Evolutionary conservation across 805 yeast species (phyloP).

Genomic region (Kuraishia capsulata): DNA sequence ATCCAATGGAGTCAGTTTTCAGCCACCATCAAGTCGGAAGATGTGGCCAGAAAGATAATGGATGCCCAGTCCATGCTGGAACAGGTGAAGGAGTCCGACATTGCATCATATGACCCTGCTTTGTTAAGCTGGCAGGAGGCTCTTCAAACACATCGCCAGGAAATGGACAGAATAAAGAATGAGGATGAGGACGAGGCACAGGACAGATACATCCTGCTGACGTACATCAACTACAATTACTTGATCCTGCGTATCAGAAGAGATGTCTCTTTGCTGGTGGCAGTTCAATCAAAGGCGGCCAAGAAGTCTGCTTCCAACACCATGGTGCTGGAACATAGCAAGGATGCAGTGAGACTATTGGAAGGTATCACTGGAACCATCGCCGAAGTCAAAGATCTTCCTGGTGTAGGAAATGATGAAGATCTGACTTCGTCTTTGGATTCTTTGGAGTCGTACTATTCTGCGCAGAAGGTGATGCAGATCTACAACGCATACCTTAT

Average conservation of each 20-base stretch:
- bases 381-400: constrained; percentile 61
- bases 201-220: constrained; percentile 62
- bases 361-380: constrained; percentile 44
- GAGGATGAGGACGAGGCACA: constrained; percentile 49
- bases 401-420: constrained; percentile 88
- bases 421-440: constrained; percentile 47
- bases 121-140: constrained; percentile 65
- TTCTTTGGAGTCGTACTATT: constrained; percentile 37
- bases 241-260: constrained; percentile 63
- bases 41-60: constrained; percentile 53
- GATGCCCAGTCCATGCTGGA: constrained; percentile 25
- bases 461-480: constrained; percentile 29
- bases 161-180: constrained; percentile 33
- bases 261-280: constrained; percentile 40
- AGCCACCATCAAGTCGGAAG: constrained; percentile 62
- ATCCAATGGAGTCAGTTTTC: constrained; percentile 43
- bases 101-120: constrained; percentile 45
- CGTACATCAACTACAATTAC: constrained; percentile 65
- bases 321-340: constrained; percentile 19
- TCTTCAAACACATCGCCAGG: constrained; percentile 46
- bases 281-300: constrained; percentile 15
- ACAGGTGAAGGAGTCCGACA: constrained; percentile 21
- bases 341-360: constrained; percentile 39
- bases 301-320: constrained; percentile 11
- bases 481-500: constrained; percentile 37